These are phyloP conservation scores for Dipodascus geniculatus DNA, from an alignment of 805 yeast genomes.

Conservation along the genomic window DNA sequence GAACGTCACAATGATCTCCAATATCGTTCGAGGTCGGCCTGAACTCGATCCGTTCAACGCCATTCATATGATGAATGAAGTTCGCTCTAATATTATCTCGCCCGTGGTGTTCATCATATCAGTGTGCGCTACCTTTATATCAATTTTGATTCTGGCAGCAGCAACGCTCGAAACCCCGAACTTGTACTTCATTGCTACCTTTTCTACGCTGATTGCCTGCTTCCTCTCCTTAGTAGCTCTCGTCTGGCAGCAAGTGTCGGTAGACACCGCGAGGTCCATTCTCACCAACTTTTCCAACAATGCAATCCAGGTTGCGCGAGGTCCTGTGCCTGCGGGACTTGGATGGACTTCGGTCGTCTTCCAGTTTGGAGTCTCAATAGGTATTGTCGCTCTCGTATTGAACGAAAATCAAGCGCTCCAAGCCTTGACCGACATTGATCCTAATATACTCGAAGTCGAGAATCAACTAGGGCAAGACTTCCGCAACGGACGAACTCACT, in stretches of 20 bases:
- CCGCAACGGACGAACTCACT: background rate
- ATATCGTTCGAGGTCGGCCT: slow-evolving; percentile 5
- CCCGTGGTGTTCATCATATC: slow-evolving; percentile 14
- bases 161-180: slow-evolving; percentile 5
- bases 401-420: background rate
- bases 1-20: slow-evolving; percentile 7
- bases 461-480: background rate
- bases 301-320: slow-evolving; percentile 8
- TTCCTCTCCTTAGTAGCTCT: slow-evolving; percentile 11
- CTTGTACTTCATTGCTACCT: slow-evolving; percentile 10
- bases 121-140: slow-evolving; percentile 8
- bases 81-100: slow-evolving; percentile 7
- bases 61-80: slow-evolving; percentile 8
- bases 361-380: background rate
- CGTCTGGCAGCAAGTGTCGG: slow-evolving; percentile 16
- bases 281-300: slow-evolving; percentile 6
- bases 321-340: slow-evolving; percentile 12
- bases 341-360: slow-evolving; percentile 15
- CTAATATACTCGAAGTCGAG: background rate
- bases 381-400: background rate
- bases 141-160: slow-evolving; percentile 8
- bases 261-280: slow-evolving; percentile 3
- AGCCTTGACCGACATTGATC: background rate
- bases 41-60: slow-evolving; percentile 15
- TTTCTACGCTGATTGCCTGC: slow-evolving; percentile 6